A percentile compares a stretch with the other conserved stretches of the same genome.
phyloP scores from a whole-genome alignment of 1,139 yeast species.

The Kodamaea anthophila region DNA sequence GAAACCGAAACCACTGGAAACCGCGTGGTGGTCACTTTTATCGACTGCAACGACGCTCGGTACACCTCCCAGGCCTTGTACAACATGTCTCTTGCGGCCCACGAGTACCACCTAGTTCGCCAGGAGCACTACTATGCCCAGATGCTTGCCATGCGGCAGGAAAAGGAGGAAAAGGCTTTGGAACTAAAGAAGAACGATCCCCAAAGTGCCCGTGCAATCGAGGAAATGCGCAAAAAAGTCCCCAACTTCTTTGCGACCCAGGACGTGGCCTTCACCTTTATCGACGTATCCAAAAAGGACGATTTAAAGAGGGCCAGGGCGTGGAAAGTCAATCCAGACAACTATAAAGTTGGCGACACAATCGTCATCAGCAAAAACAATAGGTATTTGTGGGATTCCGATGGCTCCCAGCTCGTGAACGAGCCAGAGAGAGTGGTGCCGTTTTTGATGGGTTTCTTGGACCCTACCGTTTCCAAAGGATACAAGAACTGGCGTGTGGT shows the following conservation, averaged over 20 bases:
- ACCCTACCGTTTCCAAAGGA: slow-evolving; percentile 10
- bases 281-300: slow-evolving; percentile 42
- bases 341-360: slow-evolving; percentile 40
- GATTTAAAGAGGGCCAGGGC: slow-evolving; percentile 30
- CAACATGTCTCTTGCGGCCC: slow-evolving; percentile 44
- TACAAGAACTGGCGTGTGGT: slow-evolving; percentile 19
- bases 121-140: slow-evolving; percentile 38
- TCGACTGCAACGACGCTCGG: slow-evolving; percentile 39
- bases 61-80: slow-evolving; percentile 33
- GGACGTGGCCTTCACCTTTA: slow-evolving; percentile 43
- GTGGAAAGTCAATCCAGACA: slow-evolving; percentile 33
- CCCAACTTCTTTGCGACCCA: slow-evolving; percentile 39
- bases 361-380: slow-evolving; percentile 29
- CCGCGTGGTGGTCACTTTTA: slow-evolving; percentile 48
- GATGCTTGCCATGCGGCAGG: slow-evolving; percentile 31
- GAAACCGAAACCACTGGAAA: slow-evolving; percentile 19
- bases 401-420: slow-evolving; percentile 19
- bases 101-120: slow-evolving; percentile 45
- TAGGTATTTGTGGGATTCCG: slow-evolving; percentile 27
- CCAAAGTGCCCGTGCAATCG: slow-evolving; percentile 33
- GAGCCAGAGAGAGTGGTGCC: slow-evolving; percentile 24
- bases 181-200: slow-evolving; percentile 39
- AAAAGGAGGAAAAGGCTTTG: slow-evolving; percentile 38
- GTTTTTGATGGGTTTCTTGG: slow-evolving; percentile 29
- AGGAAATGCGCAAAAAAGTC: slow-evolving; percentile 45